Conservation (phyloP, 2,329 filamentous ascomycete genomes). For the Cytospora mali region DNA sequence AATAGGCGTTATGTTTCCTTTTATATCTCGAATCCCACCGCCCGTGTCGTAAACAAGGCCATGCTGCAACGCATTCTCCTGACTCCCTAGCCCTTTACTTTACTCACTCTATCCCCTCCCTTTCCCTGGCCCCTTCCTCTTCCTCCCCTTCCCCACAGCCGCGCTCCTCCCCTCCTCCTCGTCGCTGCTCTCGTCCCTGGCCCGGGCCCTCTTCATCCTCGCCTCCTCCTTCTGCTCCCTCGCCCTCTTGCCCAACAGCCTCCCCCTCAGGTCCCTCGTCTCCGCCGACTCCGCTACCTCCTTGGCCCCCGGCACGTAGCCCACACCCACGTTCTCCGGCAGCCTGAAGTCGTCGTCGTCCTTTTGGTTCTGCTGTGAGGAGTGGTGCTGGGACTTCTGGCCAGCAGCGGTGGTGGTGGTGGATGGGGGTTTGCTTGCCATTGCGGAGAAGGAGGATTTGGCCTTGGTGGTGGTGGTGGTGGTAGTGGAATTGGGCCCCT, state of each 20-base stretch:
- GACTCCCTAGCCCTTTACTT: too few relatives aligned
- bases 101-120: not conserved
- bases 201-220: constrained; percentile 25
- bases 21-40: too few relatives aligned
- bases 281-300: constrained; percentile 31
- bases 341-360: constrained; percentile 32
- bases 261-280: constrained; percentile 38
- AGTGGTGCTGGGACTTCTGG: constrained; percentile 3
- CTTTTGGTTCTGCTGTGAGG: constrained; percentile 16
- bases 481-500: constrained; percentile 11
- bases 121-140: constrained; percentile 9
- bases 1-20: too few relatives aligned
- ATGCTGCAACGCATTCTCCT: too few relatives aligned
- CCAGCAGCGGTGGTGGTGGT: not conserved
- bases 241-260: constrained; percentile 34
- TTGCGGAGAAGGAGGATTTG: constrained; percentile 29
- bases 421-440: constrained; percentile 16
- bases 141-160: constrained; percentile 31
- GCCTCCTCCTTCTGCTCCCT: constrained; percentile 28
- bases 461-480: constrained; percentile 13
- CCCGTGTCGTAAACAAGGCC: too few relatives aligned
- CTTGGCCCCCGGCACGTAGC: constrained; percentile 38
- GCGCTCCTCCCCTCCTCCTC: constrained; percentile 38
- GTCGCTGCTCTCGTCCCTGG: constrained; percentile 35
- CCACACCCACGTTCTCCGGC: constrained; percentile 45